phyloP scores from a whole-genome alignment of 805 yeast genomes.

The Ogataea pilisensis region DNA sequence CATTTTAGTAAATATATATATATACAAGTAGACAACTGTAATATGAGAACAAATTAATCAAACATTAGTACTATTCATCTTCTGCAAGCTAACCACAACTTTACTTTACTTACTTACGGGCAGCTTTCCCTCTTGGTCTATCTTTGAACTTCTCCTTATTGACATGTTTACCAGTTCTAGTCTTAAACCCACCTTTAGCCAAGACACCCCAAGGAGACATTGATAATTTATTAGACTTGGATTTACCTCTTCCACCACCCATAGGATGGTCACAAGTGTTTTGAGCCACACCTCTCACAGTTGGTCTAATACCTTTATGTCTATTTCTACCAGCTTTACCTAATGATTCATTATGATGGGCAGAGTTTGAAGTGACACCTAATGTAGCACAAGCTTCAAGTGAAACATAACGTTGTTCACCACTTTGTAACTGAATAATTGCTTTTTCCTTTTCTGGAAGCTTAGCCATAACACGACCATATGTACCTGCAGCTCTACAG shows the following conservation, averaged over 20 bases:
- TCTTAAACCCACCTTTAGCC: slow-evolving; percentile 89
- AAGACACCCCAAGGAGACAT: slow-evolving; percentile 95
- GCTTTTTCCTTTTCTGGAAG: slow-evolving; percentile 67
- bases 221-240: slow-evolving; percentile 91
- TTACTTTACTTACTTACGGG: slow-evolving; percentile 11
- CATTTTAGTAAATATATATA: too few species aligned
- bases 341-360: slow-evolving; percentile 80
- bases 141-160: slow-evolving; percentile 86
- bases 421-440: slow-evolving; percentile 76
- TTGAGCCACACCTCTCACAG: slow-evolving; percentile 97
- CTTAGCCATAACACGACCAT: slow-evolving; percentile 82
- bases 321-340: slow-evolving; percentile 98
- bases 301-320: slow-evolving; percentile 89
- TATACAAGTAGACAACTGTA: too few species aligned
- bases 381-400: slow-evolving; percentile 88
- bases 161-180: slow-evolving; percentile 83
- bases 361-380: slow-evolving; percentile 89
- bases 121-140: slow-evolving; percentile 74
- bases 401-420: slow-evolving; percentile 89
- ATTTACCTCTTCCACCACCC: slow-evolving; percentile 99
- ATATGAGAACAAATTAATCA: too few species aligned
- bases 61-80: too few species aligned
- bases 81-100: too few species aligned
- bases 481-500: slow-evolving; percentile 93
- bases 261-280: slow-evolving; percentile 97